These are phyloP conservation scores for Calocybe gangraenosa DNA, from an alignment of 768 basidiomycete species.

Conservation along the genomic window DNA sequence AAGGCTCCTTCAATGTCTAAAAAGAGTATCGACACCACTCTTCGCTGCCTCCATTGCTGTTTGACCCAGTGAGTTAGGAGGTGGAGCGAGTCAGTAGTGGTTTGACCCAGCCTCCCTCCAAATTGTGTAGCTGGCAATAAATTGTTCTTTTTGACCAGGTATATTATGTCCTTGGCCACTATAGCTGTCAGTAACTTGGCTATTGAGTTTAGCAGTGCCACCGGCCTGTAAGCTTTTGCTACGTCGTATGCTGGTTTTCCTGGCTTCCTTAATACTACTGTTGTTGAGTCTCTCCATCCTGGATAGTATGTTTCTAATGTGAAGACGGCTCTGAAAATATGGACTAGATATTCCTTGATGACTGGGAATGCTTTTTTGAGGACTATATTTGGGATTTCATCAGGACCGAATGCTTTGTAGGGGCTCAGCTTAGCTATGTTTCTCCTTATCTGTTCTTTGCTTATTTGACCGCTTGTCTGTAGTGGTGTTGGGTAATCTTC, in stretches of 20 bases:
- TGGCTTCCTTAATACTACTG: constrained; percentile 30
- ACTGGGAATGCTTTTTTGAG: constrained; percentile 22
- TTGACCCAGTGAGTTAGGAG: constrained; percentile 26
- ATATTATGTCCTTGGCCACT: constrained; percentile 18
- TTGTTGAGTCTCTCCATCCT: constrained; percentile 19
- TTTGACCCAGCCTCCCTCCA: constrained; percentile 20
- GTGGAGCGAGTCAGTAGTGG: constrained; percentile 29
- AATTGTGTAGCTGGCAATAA: constrained; percentile 24
- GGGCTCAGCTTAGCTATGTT: constrained; percentile 23
- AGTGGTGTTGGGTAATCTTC: neutral
- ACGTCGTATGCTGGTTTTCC: constrained; percentile 28
- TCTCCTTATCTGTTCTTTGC: constrained; percentile 13
- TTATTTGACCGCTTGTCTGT: neutral
- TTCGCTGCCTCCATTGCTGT: constrained; percentile 26
- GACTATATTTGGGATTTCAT: constrained; percentile 26
- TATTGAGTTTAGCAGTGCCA: constrained; percentile 24
- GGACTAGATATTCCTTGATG: constrained; percentile 20
- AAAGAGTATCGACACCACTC: constrained; percentile 22
- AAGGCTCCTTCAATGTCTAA: constrained; percentile 26
- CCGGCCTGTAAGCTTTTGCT: constrained; percentile 29
- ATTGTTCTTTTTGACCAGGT: constrained; percentile 8
- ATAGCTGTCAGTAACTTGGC: constrained; percentile 18
- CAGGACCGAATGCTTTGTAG: constrained; percentile 28
- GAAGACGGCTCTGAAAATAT: constrained; percentile 25
- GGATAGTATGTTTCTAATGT: constrained; percentile 21